A percentile compares a stretch with the other conserved stretches of the same genome.
Evolutionary conservation across 1,139 yeast species (phyloP).

Genomic region (Debaryomyces singareniensis): DNA sequence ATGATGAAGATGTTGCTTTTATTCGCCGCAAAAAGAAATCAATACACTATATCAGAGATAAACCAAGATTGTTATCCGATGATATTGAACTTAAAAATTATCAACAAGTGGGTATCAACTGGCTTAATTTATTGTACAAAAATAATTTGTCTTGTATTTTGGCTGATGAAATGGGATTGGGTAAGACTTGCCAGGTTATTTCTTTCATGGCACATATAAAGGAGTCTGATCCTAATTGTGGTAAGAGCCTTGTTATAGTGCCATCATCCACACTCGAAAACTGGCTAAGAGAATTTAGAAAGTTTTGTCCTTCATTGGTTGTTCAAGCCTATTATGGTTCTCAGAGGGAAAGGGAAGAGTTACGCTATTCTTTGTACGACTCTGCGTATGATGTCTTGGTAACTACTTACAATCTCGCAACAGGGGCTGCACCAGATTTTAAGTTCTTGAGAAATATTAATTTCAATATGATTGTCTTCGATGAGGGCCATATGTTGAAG

Average conservation of each 20-base stretch:
- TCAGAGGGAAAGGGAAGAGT: slow-evolving; percentile 75
- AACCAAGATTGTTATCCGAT: slow-evolving; percentile 61
- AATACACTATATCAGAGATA: slow-evolving; percentile 52
- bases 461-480: slow-evolving; percentile 87
- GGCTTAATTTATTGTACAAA: slow-evolving; percentile 78
- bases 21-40: slow-evolving; percentile 16
- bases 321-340: slow-evolving; percentile 95
- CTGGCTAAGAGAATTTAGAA: slow-evolving; percentile 91
- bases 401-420: slow-evolving; percentile 88
- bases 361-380: slow-evolving; percentile 61
- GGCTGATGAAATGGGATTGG: slow-evolving; percentile 99
- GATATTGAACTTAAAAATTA: slow-evolving; percentile 73
- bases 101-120: slow-evolving; percentile 92
- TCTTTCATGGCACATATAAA: slow-evolving; percentile 91
- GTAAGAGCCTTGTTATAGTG: slow-evolving; percentile 90
- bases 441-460: slow-evolving; percentile 66
- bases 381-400: slow-evolving; percentile 84
- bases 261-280: slow-evolving; percentile 96
- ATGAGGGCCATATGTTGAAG: slow-evolving; percentile 95
- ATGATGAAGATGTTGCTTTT: slow-evolving; percentile 26
- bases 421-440: slow-evolving; percentile 79
- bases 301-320: slow-evolving; percentile 74
- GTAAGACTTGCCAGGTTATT: slow-evolving; percentile 98
- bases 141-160: slow-evolving; percentile 81
- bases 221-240: slow-evolving; percentile 90